These are phyloP conservation scores for Glebionis coronaria DNA, from an alignment of 129 eudicot genomes.

Conservation along the genomic window DNA sequence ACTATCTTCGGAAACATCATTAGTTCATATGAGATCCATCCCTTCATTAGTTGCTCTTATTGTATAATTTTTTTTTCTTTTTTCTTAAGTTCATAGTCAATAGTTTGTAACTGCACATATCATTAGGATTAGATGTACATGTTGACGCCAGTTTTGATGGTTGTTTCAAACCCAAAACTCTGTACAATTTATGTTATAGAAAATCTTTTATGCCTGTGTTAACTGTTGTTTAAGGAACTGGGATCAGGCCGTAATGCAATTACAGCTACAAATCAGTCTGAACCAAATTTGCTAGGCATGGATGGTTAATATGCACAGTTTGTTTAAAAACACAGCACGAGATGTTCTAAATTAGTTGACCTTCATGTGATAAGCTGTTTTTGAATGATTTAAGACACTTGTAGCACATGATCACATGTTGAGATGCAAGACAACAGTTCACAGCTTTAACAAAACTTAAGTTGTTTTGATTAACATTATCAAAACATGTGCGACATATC, in stretches of 20 bases:
- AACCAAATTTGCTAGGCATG: no score
- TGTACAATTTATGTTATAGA: neutral
- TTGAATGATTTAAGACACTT: no score
- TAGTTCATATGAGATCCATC: neutral
- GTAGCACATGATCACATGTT: no score
- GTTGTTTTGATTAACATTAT: no score
- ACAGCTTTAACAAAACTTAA: no score
- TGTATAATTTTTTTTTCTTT: neutral
- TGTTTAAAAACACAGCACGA: no score
- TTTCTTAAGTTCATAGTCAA: neutral
- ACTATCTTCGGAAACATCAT: slow-evolving; percentile 52
- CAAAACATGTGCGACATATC: no score
- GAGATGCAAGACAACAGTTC: no score
- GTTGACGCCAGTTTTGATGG: neutral
- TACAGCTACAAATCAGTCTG: neutral
- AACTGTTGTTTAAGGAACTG: neutral
- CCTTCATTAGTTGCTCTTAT: no score
- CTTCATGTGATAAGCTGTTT: no score
- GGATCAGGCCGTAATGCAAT: neutral
- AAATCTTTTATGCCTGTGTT: neutral
- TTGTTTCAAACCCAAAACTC: neutral
- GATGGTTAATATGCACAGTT: neutral
- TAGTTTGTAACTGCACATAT: neutral
- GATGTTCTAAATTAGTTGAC: no score
- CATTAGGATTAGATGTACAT: neutral